Evolutionary conservation across 129 eudicot genomes (phyloP), one percentile per base, ranked within the genome.

Genomic region (Gnaphalium uliginosum): DNA sequence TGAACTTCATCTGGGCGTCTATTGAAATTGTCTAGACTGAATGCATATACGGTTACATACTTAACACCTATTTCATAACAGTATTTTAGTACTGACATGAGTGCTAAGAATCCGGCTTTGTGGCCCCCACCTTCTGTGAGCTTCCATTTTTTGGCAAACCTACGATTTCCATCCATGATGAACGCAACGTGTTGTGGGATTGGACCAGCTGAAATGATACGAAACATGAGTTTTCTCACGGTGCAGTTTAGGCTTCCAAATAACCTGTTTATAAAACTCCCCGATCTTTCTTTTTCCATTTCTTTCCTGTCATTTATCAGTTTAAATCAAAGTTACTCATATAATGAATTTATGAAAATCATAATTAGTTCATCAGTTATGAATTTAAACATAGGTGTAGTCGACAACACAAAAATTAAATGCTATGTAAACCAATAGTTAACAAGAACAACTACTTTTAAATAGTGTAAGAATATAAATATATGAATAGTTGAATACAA

Each of bases 81-180:
- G 70, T 88, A 90, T 78, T 86, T 90, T 26, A 90, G 75, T 10
- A 84, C 18, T 8, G 94, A 68, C 91, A 90, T 86, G 66, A 90
- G 88, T 14, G 89, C 63, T 30, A 84, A 39, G 71, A 90, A 86
- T 0, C 96, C 96, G 51, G 88, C 85, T 73, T 85, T 75, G 71
- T 90, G 89, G 37, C 96, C 96, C 2, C 71, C 83, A 14, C 91
- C 93, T 61, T 90, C 89, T 6, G 76, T 78, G 6, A 88, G 83
- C 4, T 81, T 78, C 71, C 76, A 54, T 66, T 83, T 88, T 26
- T 54, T 83, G 25, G 92, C 86, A 18, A 81, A 90, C 75, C 96
- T 87, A 14, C 96, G 80, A 74, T 90, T 87, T 70, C 93, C 96
- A 66, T 90, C 96, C 77, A 90, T 23, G 41, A 90, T 86, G 79